Conservation (phyloP, 116 monocot species). For the Thalassia testudinum region DNA sequence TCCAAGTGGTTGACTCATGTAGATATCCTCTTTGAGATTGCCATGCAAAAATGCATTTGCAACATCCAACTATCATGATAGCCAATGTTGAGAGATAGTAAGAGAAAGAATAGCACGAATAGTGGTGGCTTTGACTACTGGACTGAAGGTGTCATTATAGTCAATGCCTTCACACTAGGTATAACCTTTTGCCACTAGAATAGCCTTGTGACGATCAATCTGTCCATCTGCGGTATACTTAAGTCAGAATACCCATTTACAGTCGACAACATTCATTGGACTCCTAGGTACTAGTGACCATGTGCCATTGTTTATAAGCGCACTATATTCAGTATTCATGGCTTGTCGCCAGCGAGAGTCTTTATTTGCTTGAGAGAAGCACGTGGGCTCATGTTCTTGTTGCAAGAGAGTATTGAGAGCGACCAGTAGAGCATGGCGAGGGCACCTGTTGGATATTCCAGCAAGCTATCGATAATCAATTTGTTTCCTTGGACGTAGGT, state of each 20-base stretch:
- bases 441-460: not conserved
- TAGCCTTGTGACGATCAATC: not conserved
- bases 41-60: not conserved
- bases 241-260: not conserved
- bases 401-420: not conserved
- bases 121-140: not conserved
- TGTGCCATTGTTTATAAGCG: not conserved
- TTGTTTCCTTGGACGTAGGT: not conserved
- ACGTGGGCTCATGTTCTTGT: not conserved
- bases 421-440: not conserved
- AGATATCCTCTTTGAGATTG: not conserved
- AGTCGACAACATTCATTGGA: not conserved
- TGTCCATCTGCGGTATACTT: not conserved
- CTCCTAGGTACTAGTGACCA: not conserved
- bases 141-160: not conserved
- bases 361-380: not conserved
- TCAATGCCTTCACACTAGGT: not conserved
- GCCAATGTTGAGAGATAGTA: not conserved
- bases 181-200: not conserved
- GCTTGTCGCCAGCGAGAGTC: not conserved
- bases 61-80: not conserved
- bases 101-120: not conserved
- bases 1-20: not conserved
- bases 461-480: not conserved
- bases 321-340: not conserved